Evolutionary conservation across 2,329 filamentous ascomycete species (phyloP).

Genomic region (Aspergillus spinulosporus): DNA sequence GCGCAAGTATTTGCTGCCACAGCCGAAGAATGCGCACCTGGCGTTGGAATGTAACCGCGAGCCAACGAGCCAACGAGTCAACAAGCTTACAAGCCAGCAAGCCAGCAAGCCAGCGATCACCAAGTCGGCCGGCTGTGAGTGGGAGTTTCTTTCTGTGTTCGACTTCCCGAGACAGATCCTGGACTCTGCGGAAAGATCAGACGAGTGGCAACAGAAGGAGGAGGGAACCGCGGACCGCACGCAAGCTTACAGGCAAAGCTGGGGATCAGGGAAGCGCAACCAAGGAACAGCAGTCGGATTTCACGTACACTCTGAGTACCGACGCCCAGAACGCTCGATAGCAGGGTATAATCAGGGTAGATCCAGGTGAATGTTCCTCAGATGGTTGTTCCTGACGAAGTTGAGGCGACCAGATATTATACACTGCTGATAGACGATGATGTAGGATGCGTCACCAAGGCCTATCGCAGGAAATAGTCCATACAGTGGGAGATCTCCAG

Average conservation of each 20-base stretch:
- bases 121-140: conserved; percentile 9
- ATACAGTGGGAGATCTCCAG: background rate
- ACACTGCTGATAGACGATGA: background rate
- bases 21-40: conserved; percentile 22
- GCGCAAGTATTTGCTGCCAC: conserved; percentile 17
- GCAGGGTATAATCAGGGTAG: background rate
- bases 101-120: background rate
- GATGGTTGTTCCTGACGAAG: background rate
- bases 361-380: background rate
- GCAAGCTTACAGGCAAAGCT: background rate
- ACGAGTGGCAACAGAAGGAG: conserved; percentile 16
- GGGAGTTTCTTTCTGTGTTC: background rate
- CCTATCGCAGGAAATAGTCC: background rate
- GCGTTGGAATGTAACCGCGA: conserved; percentile 16
- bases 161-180: background rate
- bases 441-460: conserved; percentile 9
- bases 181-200: background rate
- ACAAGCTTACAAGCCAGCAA: too few relatives aligned
- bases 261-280: conserved; percentile 1
- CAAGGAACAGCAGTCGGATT: background rate
- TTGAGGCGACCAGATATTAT: background rate
- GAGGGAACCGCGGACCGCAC: conserved; percentile 13
- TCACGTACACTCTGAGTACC: background rate
- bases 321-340: background rate
- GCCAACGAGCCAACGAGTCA: too few relatives aligned